Conservation (phyloP, 345 rosid genomes). For the Euphorbia peplus region DNA sequence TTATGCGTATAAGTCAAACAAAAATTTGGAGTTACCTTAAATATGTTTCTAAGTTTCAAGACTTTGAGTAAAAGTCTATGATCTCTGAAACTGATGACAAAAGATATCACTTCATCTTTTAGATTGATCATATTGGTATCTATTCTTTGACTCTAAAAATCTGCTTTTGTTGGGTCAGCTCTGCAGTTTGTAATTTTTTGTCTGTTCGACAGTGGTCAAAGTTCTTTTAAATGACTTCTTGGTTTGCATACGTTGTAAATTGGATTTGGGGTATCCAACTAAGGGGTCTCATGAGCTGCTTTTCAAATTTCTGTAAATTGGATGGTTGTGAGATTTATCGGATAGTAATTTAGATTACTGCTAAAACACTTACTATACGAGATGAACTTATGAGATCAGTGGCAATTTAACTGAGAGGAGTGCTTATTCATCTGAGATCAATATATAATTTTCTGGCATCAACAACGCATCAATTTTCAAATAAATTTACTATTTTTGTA, state of each 20-base stretch:
- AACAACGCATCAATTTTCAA: too few relatives aligned
- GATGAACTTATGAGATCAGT: background rate
- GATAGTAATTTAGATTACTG: background rate
- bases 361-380: background rate
- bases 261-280: background rate
- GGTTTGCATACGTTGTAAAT: background rate
- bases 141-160: background rate
- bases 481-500: background rate
- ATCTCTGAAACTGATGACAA: background rate
- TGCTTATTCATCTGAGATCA: background rate
- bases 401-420: background rate
- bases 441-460: background rate
- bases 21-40: background rate
- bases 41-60: background rate
- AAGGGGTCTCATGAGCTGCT: background rate
- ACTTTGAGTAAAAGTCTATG: background rate
- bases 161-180: background rate
- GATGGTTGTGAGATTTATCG: background rate
- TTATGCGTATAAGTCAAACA: background rate
- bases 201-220: background rate
- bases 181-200: background rate
- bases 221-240: background rate
- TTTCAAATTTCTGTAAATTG: background rate
- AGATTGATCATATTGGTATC: background rate
- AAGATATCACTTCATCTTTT: background rate